phyloP scores from a whole-genome alignment of 805 yeast genomes.

The Candida mattraensis region DNA sequence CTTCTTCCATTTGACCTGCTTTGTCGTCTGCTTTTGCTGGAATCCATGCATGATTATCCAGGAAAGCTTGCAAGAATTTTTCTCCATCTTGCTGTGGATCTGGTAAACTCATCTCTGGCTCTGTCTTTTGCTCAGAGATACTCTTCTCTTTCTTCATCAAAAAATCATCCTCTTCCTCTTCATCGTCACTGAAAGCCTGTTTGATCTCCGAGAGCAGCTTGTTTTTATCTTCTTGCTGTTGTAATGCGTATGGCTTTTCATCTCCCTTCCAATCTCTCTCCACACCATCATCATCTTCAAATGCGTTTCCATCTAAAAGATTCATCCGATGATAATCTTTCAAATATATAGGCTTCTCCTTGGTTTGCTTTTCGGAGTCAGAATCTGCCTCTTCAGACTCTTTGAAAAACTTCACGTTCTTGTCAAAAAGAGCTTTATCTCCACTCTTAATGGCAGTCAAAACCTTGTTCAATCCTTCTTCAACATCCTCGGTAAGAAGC shows the following conservation, averaged over 20 bases:
- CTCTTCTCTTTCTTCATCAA: conserved; percentile 55
- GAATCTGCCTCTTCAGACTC: conserved; percentile 52
- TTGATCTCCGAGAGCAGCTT: conserved; percentile 78
- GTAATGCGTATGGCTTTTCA: conserved; percentile 69
- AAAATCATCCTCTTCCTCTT: conserved; percentile 46
- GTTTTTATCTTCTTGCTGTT: conserved; percentile 72
- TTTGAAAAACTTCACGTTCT: conserved; percentile 65
- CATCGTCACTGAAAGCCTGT: conserved; percentile 55
- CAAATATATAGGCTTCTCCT: conserved; percentile 76
- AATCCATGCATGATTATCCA: conserved; percentile 85
- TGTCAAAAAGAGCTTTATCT: conserved; percentile 65
- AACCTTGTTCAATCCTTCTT: conserved; percentile 72
- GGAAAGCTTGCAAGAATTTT: conserved; percentile 69
- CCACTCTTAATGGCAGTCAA: conserved; percentile 66
- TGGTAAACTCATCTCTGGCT: conserved; percentile 46
- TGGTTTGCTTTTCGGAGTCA: conserved; percentile 31
- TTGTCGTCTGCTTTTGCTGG: conserved; percentile 62
- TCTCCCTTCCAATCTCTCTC: conserved; percentile 45
- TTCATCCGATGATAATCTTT: conserved; percentile 92
- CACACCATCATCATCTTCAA: conserved; percentile 54
- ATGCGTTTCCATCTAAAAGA: conserved; percentile 64
- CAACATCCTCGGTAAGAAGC: conserved; percentile 81
- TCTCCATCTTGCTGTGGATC: conserved; percentile 65
- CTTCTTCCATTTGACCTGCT: conserved; percentile 48
- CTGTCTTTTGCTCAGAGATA: conserved; percentile 5